Conservation (phyloP, 345 rosid species). For the Lepidium didymum region DNA sequence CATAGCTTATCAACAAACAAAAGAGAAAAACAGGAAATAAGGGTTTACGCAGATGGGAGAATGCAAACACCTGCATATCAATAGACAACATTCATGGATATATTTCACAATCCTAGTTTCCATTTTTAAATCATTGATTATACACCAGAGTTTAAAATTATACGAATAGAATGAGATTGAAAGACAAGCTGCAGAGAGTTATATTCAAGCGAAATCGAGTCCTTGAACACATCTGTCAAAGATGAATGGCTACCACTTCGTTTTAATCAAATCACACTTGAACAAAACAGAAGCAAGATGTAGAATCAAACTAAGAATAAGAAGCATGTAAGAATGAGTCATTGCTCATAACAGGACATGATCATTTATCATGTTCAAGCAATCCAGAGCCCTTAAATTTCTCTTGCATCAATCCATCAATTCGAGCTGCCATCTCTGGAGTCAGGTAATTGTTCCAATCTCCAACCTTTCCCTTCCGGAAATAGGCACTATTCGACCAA, state of each 20-base stretch:
- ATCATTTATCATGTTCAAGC: neutral
- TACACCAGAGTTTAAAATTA: too few species aligned
- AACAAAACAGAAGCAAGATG: neutral
- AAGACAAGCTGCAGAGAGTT: too few species aligned
- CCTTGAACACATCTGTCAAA: neutral
- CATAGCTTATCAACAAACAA: too few species aligned
- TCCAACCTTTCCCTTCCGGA: constrained; percentile 15
- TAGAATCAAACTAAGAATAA: neutral
- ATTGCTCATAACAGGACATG: neutral
- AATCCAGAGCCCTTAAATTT: constrained; percentile 4
- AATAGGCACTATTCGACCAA: neutral
- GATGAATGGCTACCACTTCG: neutral
- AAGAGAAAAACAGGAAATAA: too few species aligned
- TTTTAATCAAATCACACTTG: neutral
- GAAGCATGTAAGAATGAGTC: neutral
- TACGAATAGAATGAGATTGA: too few species aligned
- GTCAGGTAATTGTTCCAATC: constrained; percentile 5
- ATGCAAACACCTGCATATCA: too few species aligned
- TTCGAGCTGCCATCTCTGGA: constrained; percentile 11
- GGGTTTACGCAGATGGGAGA: too few species aligned
- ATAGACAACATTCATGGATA: too few species aligned
- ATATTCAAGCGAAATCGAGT: too few species aligned
- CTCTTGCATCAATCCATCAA: constrained; percentile 7
- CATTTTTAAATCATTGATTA: too few species aligned
- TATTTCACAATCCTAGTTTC: too few species aligned